Conservation (phyloP, 257 asterid species). For the Solanum medicagineum region DNA sequence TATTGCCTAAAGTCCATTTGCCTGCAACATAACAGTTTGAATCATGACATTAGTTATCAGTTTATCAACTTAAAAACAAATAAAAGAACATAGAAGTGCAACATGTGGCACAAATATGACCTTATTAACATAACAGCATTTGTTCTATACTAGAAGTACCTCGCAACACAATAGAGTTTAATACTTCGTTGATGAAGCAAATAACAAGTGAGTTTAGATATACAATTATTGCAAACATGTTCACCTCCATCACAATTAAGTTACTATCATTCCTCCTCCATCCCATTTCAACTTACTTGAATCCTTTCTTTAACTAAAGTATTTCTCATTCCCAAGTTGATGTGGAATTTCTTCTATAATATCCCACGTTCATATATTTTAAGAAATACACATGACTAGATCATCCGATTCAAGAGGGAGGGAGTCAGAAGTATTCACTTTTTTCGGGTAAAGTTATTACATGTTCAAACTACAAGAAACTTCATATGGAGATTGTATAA, state of each 20-base stretch:
- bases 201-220: neutral
- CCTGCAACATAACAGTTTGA: neutral
- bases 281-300: neutral
- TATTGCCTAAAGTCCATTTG: neutral
- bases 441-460: neutral
- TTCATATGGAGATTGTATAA: neutral
- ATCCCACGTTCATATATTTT: neutral
- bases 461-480: neutral
- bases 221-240: neutral
- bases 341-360: neutral
- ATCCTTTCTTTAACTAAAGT: neutral
- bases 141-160: neutral
- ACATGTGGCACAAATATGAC: neutral
- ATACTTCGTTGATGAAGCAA: neutral
- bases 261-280: neutral
- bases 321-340: neutral
- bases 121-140: neutral
- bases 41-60: neutral
- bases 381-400: neutral
- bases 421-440: neutral
- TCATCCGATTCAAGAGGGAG: neutral
- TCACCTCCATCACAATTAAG: neutral
- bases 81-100: neutral
- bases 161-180: neutral
- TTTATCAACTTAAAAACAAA: neutral